These are phyloP conservation scores for Herpetomonas tarakana DNA, from an alignment of 208 protist genomes.

Conservation along the genomic window DNA sequence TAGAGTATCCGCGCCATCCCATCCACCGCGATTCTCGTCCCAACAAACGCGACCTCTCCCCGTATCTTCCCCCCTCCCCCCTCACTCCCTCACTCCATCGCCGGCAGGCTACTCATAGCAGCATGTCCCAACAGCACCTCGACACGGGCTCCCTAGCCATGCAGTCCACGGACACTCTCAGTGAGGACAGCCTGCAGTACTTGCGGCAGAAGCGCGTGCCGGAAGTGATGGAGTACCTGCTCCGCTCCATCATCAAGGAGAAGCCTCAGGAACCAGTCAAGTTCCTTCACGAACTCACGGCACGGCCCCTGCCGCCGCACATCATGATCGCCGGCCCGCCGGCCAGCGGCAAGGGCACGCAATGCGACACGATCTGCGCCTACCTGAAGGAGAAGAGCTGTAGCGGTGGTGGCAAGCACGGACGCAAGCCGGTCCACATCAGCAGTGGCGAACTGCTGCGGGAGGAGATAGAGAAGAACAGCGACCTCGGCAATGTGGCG, in stretches of 20 bases:
- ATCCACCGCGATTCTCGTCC: too few species aligned
- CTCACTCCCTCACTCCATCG: too few species aligned
- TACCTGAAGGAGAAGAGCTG: conserved; percentile 41
- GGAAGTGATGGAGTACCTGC: conserved; percentile 80
- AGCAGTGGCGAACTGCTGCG: conserved; percentile 86
- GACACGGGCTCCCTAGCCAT: not conserved
- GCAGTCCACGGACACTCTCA: conserved; percentile 26
- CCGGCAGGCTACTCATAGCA: too few species aligned
- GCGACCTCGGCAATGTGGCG: conserved; percentile 54
- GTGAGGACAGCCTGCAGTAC: conserved; percentile 70
- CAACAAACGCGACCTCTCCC: too few species aligned
- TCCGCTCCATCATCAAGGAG: conserved; percentile 61
- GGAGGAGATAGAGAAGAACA: conserved; percentile 49
- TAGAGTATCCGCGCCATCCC: too few species aligned
- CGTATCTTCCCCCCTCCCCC: too few species aligned
- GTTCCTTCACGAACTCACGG: conserved; percentile 62
- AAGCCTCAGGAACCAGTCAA: conserved; percentile 56
- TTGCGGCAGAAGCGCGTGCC: conserved; percentile 73
- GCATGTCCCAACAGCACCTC: too few species aligned
- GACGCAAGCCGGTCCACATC: conserved; percentile 66
- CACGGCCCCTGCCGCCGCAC: conserved; percentile 44
- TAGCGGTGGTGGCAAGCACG: conserved; percentile 3
- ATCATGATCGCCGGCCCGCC: conserved; percentile 83
- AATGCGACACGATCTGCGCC: conserved; percentile 52
- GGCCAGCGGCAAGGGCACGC: conserved; percentile 77